Evolutionary conservation across 495 filamentous ascomycete species (phyloP).

Genomic region (Aspergillus ostianus): DNA sequence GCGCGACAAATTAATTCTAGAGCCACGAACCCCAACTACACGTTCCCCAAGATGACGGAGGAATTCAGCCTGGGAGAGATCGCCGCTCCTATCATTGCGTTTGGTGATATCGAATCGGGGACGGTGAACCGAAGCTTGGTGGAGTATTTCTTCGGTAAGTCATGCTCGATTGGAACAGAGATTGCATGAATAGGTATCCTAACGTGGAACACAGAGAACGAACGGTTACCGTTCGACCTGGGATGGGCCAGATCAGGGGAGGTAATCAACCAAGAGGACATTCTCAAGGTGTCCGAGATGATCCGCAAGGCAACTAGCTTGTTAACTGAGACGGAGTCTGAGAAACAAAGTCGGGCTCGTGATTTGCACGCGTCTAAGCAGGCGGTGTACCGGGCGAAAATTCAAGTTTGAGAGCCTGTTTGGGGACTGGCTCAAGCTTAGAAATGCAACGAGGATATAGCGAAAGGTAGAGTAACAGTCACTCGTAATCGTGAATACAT

Average conservation of each 20-base stretch:
- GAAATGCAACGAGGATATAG: too few species aligned
- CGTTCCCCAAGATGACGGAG: slow-evolving; percentile 34
- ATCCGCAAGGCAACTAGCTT: slow-evolving; percentile 16
- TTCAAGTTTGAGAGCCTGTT: too few species aligned
- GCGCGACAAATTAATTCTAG: slow-evolving; percentile 45
- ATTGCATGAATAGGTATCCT: slow-evolving; percentile 14
- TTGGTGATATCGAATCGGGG: slow-evolving; percentile 39
- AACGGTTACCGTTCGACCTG: slow-evolving; percentile 44
- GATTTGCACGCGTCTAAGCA: slow-evolving; percentile 12
- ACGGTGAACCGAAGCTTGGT: slow-evolving; percentile 37
- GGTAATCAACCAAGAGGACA: slow-evolving; percentile 16
- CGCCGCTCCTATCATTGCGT: slow-evolving; percentile 41
- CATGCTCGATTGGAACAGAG: not conserved
- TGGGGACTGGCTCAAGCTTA: too few species aligned
- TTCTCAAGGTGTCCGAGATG: slow-evolving; percentile 15
- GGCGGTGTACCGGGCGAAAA: too few species aligned
- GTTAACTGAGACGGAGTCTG: slow-evolving; percentile 6
- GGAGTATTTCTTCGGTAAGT: slow-evolving; percentile 49
- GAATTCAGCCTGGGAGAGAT: slow-evolving; percentile 46
- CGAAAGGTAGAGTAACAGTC: too few species aligned
- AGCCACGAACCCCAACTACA: slow-evolving; percentile 41
- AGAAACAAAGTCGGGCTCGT: not conserved
- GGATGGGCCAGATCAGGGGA: slow-evolving; percentile 33
- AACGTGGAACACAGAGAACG: slow-evolving; percentile 33
- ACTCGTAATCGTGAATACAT: too few species aligned